Evolutionary conservation across 805 yeast species (phyloP).

Genomic region (Cyberlindnera saturnus): DNA sequence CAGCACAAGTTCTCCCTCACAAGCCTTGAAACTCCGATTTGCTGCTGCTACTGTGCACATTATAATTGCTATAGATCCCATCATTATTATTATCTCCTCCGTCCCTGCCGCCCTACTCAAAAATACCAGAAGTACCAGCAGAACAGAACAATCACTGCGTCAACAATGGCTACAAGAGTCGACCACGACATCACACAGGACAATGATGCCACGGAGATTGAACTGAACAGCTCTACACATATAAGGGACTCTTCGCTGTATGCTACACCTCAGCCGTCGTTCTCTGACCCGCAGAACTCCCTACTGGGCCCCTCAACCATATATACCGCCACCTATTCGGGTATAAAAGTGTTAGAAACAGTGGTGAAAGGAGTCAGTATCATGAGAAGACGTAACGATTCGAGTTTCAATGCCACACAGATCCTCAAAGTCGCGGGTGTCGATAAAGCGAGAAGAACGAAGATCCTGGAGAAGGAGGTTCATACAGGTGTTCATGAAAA

Average conservation of each 20-base stretch:
- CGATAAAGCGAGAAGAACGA: constrained; percentile 72
- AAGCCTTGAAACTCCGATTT: too few relatives aligned
- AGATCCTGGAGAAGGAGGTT: constrained; percentile 67
- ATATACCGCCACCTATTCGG: constrained; percentile 72
- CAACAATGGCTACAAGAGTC: neutral
- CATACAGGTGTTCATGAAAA: constrained; percentile 66
- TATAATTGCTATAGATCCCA: too few relatives aligned
- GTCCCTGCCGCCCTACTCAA: too few relatives aligned
- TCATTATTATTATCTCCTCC: too few relatives aligned
- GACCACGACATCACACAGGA: constrained; percentile 7
- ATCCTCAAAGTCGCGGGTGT: constrained; percentile 70
- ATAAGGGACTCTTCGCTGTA: neutral
- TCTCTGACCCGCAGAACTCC: neutral
- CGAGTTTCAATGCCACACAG: constrained; percentile 82
- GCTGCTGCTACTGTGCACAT: too few relatives aligned
- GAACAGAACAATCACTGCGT: too few relatives aligned
- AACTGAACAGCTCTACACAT: constrained; percentile 1
- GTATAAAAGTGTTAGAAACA: constrained; percentile 80
- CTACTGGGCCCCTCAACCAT: constrained; percentile 21
- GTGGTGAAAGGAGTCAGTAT: constrained; percentile 62
- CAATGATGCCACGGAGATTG: constrained; percentile 10
- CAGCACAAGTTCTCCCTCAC: too few relatives aligned
- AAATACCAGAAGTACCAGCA: too few relatives aligned
- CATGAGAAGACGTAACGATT: constrained; percentile 71
- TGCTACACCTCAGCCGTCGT: constrained; percentile 1